A percentile compares a stretch with the other conserved stretches of the same genome.
phyloP scores from a whole-genome alignment of 306 rosid species.

The Arachis stenosperma region DNA sequence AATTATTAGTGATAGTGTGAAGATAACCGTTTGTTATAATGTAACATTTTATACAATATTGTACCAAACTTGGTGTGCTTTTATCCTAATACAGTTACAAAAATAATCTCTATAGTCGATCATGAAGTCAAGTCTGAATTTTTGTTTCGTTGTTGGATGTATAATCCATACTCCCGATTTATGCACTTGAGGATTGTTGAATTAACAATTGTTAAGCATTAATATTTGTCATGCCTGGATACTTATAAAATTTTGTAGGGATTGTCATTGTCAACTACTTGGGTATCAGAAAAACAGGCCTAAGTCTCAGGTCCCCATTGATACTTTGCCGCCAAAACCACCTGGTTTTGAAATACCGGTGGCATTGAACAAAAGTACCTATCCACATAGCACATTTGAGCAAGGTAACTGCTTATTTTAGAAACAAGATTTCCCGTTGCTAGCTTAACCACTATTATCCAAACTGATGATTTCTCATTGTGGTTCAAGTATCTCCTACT shows the following conservation, averaged over 20 bases:
- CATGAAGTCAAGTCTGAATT: slow-evolving; percentile 20
- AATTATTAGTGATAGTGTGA: no score
- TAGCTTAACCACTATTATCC: slow-evolving; percentile 16
- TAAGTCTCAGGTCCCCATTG: slow-evolving; percentile 14
- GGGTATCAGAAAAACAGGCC: slow-evolving; percentile 61
- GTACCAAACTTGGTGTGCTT: no score
- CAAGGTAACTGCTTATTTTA: slow-evolving; percentile 51
- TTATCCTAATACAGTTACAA: background rate
- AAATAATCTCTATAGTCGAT: slow-evolving; percentile 9
- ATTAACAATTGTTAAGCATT: slow-evolving; percentile 3
- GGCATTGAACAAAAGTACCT: slow-evolving; percentile 24
- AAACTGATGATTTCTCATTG: slow-evolving; percentile 26
- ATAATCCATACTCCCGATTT: background rate
- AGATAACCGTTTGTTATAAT: no score
- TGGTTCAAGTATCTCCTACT: slow-evolving; percentile 42
- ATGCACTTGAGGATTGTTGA: background rate
- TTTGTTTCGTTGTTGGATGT: slow-evolving; percentile 5
- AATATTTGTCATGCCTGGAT: slow-evolving; percentile 30
- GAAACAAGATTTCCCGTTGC: slow-evolving; percentile 35
- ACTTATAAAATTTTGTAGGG: slow-evolving; percentile 55
- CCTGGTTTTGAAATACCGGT: slow-evolving; percentile 41
- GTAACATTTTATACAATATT: no score
- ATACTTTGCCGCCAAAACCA: slow-evolving; percentile 26
- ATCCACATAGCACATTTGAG: slow-evolving; percentile 41
- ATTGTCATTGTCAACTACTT: slow-evolving; percentile 63